These are phyloP conservation scores for Withania somnifera DNA, from an alignment of 305 asterid species.

Conservation along the genomic window DNA sequence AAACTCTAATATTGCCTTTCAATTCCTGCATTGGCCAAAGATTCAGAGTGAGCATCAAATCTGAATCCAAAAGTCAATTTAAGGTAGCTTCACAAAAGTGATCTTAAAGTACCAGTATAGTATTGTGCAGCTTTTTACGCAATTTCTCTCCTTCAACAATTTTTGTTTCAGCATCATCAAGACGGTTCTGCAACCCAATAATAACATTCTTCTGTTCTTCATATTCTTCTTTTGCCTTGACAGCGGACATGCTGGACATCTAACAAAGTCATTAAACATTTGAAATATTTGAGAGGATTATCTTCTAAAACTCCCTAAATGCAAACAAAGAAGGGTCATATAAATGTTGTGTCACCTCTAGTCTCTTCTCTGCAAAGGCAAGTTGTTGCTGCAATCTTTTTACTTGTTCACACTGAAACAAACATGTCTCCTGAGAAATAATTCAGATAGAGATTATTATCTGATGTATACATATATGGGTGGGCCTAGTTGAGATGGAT, in stretches of 20 bases:
- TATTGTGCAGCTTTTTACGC: conserved; percentile 77
- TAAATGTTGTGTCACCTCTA: conserved; percentile 37
- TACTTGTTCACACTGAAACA: conserved; percentile 53
- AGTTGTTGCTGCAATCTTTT: conserved; percentile 63
- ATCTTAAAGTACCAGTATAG: conserved; percentile 50
- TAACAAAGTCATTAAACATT: conserved; percentile 16
- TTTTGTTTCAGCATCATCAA: conserved; percentile 62
- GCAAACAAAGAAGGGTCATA: background rate
- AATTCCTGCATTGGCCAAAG: conserved; percentile 49
- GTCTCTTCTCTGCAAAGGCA: conserved; percentile 48
- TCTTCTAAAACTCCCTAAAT: background rate
- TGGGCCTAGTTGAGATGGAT: background rate
- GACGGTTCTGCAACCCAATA: conserved; percentile 40
- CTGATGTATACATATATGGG: background rate
- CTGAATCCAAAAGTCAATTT: background rate
- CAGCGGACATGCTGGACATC: conserved; percentile 56
- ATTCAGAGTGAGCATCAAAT: background rate
- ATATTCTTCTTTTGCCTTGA: conserved; percentile 54
- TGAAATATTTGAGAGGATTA: background rate
- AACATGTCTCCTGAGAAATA: conserved; percentile 51
- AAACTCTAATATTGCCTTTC: conserved; percentile 93
- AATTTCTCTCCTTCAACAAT: conserved; percentile 72
- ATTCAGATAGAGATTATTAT: background rate
- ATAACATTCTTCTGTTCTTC: conserved; percentile 48
- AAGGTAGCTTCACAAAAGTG: background rate